Evolutionary conservation across 805 yeast genomes (phyloP).

Genomic region (Metschnikowia koreensis): DNA sequence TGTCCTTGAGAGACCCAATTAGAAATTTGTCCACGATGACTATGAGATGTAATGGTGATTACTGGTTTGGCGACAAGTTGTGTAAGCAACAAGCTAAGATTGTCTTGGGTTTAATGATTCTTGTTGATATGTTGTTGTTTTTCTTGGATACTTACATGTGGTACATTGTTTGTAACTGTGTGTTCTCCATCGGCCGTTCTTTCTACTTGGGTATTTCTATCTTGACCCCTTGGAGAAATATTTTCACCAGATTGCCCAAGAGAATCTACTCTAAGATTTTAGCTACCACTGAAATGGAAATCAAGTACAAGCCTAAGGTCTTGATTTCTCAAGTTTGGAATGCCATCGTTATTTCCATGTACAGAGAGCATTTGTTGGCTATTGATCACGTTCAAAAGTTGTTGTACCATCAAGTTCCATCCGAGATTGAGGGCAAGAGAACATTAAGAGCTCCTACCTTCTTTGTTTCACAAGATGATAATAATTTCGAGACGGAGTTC

Average conservation of each 20-base stretch:
- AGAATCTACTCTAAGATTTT: constrained; percentile 96
- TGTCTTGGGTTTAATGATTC: constrained; percentile 87
- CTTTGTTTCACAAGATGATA: constrained; percentile 97
- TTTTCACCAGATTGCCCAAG: constrained; percentile 96
- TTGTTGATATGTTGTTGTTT: constrained; percentile 91
- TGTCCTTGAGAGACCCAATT: constrained; percentile 85
- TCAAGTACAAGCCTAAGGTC: constrained; percentile 97
- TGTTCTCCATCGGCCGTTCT: constrained; percentile 95
- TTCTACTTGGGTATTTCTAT: constrained; percentile 98
- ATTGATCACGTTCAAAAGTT: constrained; percentile 98
- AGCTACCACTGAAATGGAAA: constrained; percentile 99
- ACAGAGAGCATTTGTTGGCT: constrained; percentile 97
- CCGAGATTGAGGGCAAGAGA: constrained; percentile 97
- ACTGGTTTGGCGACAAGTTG: constrained; percentile 72
- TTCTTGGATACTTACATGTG: constrained; percentile 98
- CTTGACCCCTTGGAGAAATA: constrained; percentile 99
- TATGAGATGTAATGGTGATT: constrained; percentile 96
- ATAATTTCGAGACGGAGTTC: constrained; percentile 90
- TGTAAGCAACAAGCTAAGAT: constrained; percentile 88
- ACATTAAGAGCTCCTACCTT: constrained; percentile 98
- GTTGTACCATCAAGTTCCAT: constrained; percentile 96
- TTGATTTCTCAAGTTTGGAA: constrained; percentile 98
- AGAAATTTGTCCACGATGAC: constrained; percentile 79
- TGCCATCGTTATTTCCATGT: constrained; percentile 98
- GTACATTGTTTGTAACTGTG: constrained; percentile 94